Base-by-base conservation (phyloP, 805 yeast species). In the Candida stauntonica region DNA sequence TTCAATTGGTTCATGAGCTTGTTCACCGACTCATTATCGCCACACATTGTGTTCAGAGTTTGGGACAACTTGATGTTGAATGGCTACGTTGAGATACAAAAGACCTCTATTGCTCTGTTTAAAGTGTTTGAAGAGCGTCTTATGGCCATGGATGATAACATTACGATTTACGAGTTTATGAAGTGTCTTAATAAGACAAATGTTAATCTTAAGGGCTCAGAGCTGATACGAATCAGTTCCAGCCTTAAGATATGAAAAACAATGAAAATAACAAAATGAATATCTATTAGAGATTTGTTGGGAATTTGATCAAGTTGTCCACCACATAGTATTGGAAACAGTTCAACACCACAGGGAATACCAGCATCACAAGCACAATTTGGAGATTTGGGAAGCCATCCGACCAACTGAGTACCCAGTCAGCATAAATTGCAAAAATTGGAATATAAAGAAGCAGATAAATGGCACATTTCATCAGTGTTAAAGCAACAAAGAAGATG, bases 281-380 rank as follows among this genome's bases (percentile, higher is more conserved):
- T 36, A 17, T 17, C 37, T 21, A 15, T 21, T 21, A 21, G 24
- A 21, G 24, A 11, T 21, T 21, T 28, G 45, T 42, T 9, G 72
- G 82, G 48, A 77, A 67, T 52, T 79, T 82, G 51, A 85, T 83
- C 42, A 85, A 77, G 53, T 77, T 82, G 54, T 85, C 94, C 28
- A 84, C 74, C 46, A 84, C 72, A 32, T 79, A 69, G 49, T 81
- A 77, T 57, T 85, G 94, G 60, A 85, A 71, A 45, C 83, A 73
- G 56, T 85, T 85, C 73, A 85, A 70, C 43, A 81, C 57, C 5
- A 83, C 67, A 2, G 94, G 94, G 48, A 83, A 82, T 7, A 85
- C 73, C 55, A 93, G 75, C 79, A 91, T 82, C 18, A 93, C 96
- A 44, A 91, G 73, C 28, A 84, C 80, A 13, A 91, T 86, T 58